Evolutionary conservation across 495 filamentous ascomycete species (phyloP).

Genomic region (Aspergillus homomorphus): DNA sequence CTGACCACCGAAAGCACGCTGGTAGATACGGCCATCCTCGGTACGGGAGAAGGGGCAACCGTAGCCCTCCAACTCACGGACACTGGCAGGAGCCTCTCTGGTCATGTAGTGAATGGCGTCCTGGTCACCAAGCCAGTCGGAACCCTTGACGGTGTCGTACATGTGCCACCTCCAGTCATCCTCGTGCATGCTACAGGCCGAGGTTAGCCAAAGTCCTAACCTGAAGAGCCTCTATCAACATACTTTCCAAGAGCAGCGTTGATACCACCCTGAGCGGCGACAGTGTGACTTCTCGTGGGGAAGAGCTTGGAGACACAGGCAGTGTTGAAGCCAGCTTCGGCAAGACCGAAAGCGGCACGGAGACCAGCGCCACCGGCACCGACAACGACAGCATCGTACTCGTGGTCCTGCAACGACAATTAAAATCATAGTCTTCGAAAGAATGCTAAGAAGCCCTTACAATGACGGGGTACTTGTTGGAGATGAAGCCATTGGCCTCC

Average conservation of each 20-base stretch:
- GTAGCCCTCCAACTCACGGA: slow-evolving; percentile 95
- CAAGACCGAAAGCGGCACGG: slow-evolving; percentile 92
- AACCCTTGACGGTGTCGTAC: slow-evolving; percentile 99
- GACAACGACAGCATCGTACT: slow-evolving; percentile 88
- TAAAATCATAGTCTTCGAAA: slow-evolving; percentile 19
- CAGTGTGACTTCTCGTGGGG: slow-evolving; percentile 92
- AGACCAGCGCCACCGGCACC: slow-evolving; percentile 93
- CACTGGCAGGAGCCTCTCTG: slow-evolving; percentile 83
- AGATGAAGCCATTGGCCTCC: slow-evolving; percentile 80
- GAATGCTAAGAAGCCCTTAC: slow-evolving; percentile 51
- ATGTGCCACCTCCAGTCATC: slow-evolving; percentile 99
- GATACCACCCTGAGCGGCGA: slow-evolving; percentile 76
- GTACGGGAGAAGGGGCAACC: slow-evolving; percentile 97
- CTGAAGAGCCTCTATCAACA: slow-evolving; percentile 17
- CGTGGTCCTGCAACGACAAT: slow-evolving; percentile 56
- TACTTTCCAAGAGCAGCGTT: slow-evolving; percentile 85
- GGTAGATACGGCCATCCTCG: slow-evolving; percentile 96
- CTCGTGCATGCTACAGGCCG: slow-evolving; percentile 60
- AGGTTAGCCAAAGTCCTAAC: slow-evolving; percentile 11
- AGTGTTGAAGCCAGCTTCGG: slow-evolving; percentile 96
- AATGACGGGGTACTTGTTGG: slow-evolving; percentile 86
- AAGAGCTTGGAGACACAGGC: slow-evolving; percentile 98
- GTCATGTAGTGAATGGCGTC: slow-evolving; percentile 99
- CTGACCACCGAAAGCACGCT: slow-evolving; percentile 96
- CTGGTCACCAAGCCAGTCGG: slow-evolving; percentile 97